phyloP scores from a whole-genome alignment of 2,329 filamentous ascomycete genomes.

The Cladosporium sp. region DNA sequence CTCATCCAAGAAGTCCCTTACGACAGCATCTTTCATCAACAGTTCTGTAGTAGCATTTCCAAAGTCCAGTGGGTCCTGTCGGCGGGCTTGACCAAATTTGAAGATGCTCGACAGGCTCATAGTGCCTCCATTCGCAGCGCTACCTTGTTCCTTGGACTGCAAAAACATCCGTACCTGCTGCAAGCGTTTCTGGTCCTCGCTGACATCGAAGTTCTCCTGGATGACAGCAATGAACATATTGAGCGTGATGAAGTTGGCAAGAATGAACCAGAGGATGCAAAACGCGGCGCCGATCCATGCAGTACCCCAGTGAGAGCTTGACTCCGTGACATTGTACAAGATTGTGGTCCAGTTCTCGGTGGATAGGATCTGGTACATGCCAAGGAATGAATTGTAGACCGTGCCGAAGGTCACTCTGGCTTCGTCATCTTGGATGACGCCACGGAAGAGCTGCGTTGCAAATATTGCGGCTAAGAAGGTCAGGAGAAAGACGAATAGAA shows the following conservation, averaged over 20 bases:
- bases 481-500: constrained; percentile 93
- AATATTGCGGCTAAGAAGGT: constrained; percentile 93
- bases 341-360: constrained; percentile 94
- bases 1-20: constrained; percentile 89
- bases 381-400: constrained; percentile 92
- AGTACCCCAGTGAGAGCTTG: constrained; percentile 62
- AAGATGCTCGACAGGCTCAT: constrained; percentile 66
- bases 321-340: constrained; percentile 74
- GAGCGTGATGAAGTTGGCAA: constrained; percentile 90
- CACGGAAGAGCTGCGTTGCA: constrained; percentile 86
- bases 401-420: constrained; percentile 77
- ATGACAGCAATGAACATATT: constrained; percentile 99
- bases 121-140: constrained; percentile 60
- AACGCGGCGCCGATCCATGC: constrained; percentile 91
- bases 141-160: constrained; percentile 80
- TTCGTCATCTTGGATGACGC: constrained; percentile 62
- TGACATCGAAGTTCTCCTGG: constrained; percentile 98
- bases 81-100: constrained; percentile 58
- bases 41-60: constrained; percentile 90
- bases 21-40: constrained; percentile 92
- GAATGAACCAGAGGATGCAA: constrained; percentile 90
- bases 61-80: constrained; percentile 83
- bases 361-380: constrained; percentile 95
- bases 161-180: constrained; percentile 95
- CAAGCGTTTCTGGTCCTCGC: constrained; percentile 93